Evolutionary conservation across 352 stramenopile genomes (phyloP).

Genomic region (Aphanomyces euteiches): DNA sequence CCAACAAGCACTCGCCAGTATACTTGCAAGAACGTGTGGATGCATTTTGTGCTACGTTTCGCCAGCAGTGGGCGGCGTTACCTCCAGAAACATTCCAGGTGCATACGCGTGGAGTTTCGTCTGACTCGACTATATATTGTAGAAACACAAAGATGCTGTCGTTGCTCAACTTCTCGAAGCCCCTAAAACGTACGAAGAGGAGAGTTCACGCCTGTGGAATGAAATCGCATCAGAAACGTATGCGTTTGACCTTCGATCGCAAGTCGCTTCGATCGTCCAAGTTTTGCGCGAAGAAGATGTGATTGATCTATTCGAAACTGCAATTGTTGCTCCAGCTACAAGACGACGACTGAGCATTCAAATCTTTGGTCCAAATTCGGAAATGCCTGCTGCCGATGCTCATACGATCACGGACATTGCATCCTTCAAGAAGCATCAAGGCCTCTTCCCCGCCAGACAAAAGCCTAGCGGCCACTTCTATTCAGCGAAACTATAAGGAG

Average conservation of each 20-base stretch:
- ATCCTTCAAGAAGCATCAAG: conserved; percentile 58
- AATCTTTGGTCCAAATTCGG: conserved; percentile 48
- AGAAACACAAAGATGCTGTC: conserved; percentile 58
- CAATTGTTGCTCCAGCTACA: conserved; percentile 36
- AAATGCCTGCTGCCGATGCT: conserved; percentile 35
- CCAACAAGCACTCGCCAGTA: conserved; percentile 55
- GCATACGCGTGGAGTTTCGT: too few relatives aligned
- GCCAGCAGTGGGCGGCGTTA: conserved; percentile 34
- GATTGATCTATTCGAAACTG: conserved; percentile 52
- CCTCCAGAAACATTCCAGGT: conserved; percentile 36
- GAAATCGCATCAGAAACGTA: conserved; percentile 63
- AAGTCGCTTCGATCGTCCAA: conserved; percentile 48
- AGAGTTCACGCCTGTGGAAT: conserved; percentile 52
- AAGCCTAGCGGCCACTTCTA: not conserved
- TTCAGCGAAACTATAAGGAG: conserved; percentile 10
- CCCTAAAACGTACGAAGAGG: conserved; percentile 62
- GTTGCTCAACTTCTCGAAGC: conserved; percentile 59
- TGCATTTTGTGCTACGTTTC: conserved; percentile 55
- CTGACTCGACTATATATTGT: not conserved
- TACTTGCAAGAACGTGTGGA: conserved; percentile 68
- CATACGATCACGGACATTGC: conserved; percentile 49
- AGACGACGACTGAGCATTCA: conserved; percentile 46
- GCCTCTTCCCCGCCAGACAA: conserved; percentile 52
- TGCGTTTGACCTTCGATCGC: conserved; percentile 53
- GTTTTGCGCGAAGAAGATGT: conserved; percentile 46